Evolutionary conservation across 192 early-diverging fungal genomes (phyloP).

Genomic region (Coemansia sp.): DNA sequence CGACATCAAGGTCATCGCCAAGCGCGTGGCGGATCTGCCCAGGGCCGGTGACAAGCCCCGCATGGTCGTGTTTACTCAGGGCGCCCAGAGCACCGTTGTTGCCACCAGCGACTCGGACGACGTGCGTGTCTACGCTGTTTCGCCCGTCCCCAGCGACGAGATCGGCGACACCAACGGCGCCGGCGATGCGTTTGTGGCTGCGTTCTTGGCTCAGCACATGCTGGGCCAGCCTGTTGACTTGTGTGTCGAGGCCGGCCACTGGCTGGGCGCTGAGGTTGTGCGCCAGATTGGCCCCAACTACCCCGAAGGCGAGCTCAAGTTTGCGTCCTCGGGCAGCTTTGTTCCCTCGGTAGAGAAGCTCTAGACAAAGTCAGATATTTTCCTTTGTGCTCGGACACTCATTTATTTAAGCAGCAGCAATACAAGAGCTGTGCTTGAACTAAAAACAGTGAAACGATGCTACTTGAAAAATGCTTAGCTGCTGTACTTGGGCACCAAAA

Average conservation of each 20-base stretch:
- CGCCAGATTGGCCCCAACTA: constrained; percentile 75
- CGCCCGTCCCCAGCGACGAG: constrained; percentile 62
- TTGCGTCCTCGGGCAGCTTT: constrained; percentile 31
- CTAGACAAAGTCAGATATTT: background rate
- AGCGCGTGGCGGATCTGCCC: constrained; percentile 80
- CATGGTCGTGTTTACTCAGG: constrained; percentile 92
- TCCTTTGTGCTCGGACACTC: background rate
- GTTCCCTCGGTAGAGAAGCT: constrained; percentile 39
- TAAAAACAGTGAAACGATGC: background rate
- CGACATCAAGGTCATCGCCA: constrained; percentile 84
- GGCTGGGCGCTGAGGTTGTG: constrained; percentile 89
- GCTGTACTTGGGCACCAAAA: constrained; percentile 9
- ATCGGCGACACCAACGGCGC: constrained; percentile 98
- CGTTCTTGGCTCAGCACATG: constrained; percentile 86
- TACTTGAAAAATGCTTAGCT: background rate
- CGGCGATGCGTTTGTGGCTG: constrained; percentile 96
- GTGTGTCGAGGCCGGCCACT: constrained; percentile 88
- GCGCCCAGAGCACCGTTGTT: constrained; percentile 53
- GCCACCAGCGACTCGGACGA: constrained; percentile 66
- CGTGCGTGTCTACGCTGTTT: constrained; percentile 64
- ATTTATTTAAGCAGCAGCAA: background rate
- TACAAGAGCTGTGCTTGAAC: constrained; percentile 8
- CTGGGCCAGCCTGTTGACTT: constrained; percentile 67
- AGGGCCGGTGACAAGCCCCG: constrained; percentile 78
- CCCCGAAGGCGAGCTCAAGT: constrained; percentile 59